Evolutionary conservation across 306 rosid genomes (phyloP).

Genomic region (Vicia faba): DNA sequence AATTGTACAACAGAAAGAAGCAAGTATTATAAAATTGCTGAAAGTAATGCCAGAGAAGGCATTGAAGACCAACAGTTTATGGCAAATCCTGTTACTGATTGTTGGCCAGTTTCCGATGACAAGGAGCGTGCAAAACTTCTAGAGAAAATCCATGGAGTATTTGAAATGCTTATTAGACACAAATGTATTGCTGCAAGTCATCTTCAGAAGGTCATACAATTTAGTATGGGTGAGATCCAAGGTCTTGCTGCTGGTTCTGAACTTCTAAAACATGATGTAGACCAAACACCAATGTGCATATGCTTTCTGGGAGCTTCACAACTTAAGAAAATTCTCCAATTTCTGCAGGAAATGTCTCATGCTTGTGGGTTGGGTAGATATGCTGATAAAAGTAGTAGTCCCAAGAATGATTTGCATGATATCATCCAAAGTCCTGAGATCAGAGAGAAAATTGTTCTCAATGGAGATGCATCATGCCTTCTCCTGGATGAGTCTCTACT

Average conservation of each 20-base stretch:
- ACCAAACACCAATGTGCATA: conserved; percentile 80
- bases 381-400: conserved; percentile 61
- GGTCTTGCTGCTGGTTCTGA: conserved; percentile 70
- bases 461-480: conserved; percentile 75
- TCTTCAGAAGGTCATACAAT: conserved; percentile 80
- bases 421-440: conserved; percentile 53
- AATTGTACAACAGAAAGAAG: conserved; percentile 41
- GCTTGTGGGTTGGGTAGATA: conserved; percentile 78
- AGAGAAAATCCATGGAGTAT: conserved; percentile 69
- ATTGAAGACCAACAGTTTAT: conserved; percentile 45
- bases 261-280: conserved; percentile 72
- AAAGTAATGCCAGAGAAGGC: conserved; percentile 47
- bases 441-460: conserved; percentile 76
- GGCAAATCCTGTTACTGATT: conserved; percentile 47
- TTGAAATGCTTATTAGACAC: conserved; percentile 75
- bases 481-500: conserved; percentile 73
- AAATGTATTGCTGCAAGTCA: conserved; percentile 85
- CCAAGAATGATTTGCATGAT: conserved; percentile 50
- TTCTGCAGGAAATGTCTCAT: conserved; percentile 82
- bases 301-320: conserved; percentile 85
- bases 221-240: conserved; percentile 77
- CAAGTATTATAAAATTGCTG: conserved; percentile 44
- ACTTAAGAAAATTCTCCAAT: conserved; percentile 81
- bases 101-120: conserved; percentile 87
- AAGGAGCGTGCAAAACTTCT: conserved; percentile 77